phyloP scores from a whole-genome alignment of 345 rosid species.

The Hibiscus tridactylites region DNA sequence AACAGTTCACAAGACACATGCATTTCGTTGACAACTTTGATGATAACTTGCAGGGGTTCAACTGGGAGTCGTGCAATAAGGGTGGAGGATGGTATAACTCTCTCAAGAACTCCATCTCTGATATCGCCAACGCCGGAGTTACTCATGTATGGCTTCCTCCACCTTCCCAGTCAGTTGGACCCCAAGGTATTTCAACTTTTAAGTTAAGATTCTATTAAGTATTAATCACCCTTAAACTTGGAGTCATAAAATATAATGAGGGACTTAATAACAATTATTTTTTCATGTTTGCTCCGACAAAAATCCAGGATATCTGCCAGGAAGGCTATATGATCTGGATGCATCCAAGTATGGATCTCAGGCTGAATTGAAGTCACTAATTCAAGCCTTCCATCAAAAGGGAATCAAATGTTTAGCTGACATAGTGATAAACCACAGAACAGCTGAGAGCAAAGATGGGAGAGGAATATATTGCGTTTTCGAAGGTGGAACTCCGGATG shows the following conservation, averaged over 20 bases:
- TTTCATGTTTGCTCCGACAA: no score
- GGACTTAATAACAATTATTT: no score
- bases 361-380: conserved; percentile 43
- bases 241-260: no score
- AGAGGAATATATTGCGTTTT: conserved; percentile 57
- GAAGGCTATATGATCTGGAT: conserved; percentile 71
- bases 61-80: conserved; percentile 70
- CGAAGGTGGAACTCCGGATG: conserved; percentile 80
- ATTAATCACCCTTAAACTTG: no score
- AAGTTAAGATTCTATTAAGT: no score
- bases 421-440: conserved; percentile 79
- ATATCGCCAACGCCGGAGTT: conserved; percentile 54
- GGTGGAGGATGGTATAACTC: conserved; percentile 81
- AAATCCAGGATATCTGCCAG: conserved; percentile 62
- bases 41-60: conserved; percentile 49
- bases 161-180: conserved; percentile 64
- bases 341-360: conserved; percentile 67
- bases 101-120: conserved; percentile 44
- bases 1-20: no score
- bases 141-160: conserved; percentile 98
- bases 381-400: conserved; percentile 36
- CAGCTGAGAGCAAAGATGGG: conserved; percentile 61
- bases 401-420: conserved; percentile 75
- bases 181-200: conserved; percentile 33
- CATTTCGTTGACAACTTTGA: neutral